Percentiles rank a stretch among this genome's conserved stretches.
Conservation (phyloP, 2,329 filamentous ascomycete genomes). For the Arthrobotrys musiformis region DNA sequence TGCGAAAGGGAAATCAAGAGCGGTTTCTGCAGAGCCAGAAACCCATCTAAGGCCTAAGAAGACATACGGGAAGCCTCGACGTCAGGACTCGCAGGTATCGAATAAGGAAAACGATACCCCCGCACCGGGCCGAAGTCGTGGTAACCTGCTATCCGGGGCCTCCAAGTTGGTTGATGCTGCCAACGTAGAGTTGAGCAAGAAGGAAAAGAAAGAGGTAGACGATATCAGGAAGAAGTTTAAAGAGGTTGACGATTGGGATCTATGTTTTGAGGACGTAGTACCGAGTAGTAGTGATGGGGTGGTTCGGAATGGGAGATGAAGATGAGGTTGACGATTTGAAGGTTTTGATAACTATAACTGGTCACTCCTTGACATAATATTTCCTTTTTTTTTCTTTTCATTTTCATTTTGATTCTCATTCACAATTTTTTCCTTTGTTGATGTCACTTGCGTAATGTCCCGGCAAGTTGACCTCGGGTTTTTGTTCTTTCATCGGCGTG, state of each 20-base stretch:
- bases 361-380: constrained; percentile 32
- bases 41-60: neutral
- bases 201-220: constrained; percentile 58
- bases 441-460: constrained; percentile 11
- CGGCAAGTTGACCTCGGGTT: neutral
- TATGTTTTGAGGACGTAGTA: constrained; percentile 59
- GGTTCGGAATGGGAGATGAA: constrained; percentile 31
- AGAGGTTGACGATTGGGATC: constrained; percentile 51
- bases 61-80: constrained; percentile 45
- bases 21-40: constrained; percentile 39
- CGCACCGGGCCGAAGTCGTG: constrained; percentile 13
- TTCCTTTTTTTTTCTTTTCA: constrained; percentile 20
- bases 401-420: neutral
- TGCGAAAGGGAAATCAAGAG: constrained; percentile 34
- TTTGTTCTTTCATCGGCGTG: constrained; percentile 11
- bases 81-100: constrained; percentile 50
- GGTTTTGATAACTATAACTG: neutral
- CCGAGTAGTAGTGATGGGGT: constrained; percentile 47
- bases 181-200: constrained; percentile 50
- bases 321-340: neutral
- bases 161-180: constrained; percentile 31
- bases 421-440: constrained; percentile 3
- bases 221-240: constrained; percentile 43
- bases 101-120: constrained; percentile 55
- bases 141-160: constrained; percentile 1